Evolutionary conservation across 176 grass and related monocot genomes (phyloP), one percentile per base, ranked within the genome.

Genomic region (Pontederia crassipes): DNA sequence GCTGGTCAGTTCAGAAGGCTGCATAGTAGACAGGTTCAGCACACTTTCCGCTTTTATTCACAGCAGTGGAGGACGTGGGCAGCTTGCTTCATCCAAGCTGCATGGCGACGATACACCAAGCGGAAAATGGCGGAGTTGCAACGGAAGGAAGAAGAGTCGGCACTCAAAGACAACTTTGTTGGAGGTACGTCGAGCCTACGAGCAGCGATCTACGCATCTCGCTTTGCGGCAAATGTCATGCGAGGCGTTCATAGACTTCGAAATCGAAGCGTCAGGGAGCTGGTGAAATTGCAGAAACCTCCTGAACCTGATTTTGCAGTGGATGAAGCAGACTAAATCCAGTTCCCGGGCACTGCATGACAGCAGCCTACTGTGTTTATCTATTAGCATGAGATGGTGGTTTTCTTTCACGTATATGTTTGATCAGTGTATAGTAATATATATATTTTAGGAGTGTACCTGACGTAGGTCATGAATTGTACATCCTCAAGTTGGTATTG

Each of bases 1-100:
- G 92, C 92, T 53, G 83, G 84, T 69, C 92, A 97, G 67, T 97
- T 97, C 79, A 97, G 92, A 70, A 80, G 87, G 49, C 76, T 97
- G 11, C 92, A 97, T 52, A 90, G 87, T 53, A 78, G 84, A 64
- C 92, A 97, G 50, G 75, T 79, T 45, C 66, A 56, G n/a, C 66
- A 67, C 4, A 67, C 65, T 29, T 67, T 67, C 28, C 65, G 65
- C 49, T 67, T 67, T 28, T 67, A 67, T 24, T 67, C 65, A 3
- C 65, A 55, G 28, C 65, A 67, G 28, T 67, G 65, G 51, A 67
- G 65, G 65, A 69, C 52, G 8, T 69, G 66, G 66, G 66, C 66
- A 15, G 66, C 66, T 8, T 47, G 32, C 66, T 69, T 69, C 28
- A 69, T 69, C 53, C 66, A 69, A 57, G 53, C 66, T 8, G 66